Percentiles rank a stretch among this genome's conserved stretches.
phyloP scores from a whole-genome alignment of 768 basidiomycete genomes.

The Ramaria sp. region DNA sequence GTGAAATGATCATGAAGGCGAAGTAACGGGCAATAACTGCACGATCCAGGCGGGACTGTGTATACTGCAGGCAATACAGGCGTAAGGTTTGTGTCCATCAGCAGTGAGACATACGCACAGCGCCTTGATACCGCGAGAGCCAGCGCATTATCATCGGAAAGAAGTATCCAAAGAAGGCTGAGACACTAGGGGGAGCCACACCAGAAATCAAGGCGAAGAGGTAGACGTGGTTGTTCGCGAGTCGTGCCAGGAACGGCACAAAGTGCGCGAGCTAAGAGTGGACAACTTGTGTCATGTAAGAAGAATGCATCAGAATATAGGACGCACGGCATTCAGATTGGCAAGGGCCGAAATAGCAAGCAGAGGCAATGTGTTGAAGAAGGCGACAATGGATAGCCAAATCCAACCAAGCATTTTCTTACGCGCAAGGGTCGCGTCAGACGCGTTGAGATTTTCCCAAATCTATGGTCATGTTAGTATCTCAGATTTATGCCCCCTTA shows the following conservation, averaged over 20 bases:
- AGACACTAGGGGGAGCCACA: slow-evolving; percentile 84
- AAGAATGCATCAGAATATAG: background rate
- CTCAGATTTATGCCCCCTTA: background rate
- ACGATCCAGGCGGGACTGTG: slow-evolving; percentile 75
- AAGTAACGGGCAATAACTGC: slow-evolving; percentile 90
- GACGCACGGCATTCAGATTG: slow-evolving; percentile 70
- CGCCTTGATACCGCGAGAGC: slow-evolving; percentile 61
- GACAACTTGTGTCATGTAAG: background rate
- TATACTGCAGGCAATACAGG: slow-evolving; percentile 34
- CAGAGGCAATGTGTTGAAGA: slow-evolving; percentile 90
- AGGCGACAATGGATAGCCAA: slow-evolving; percentile 69
- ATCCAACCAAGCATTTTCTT: slow-evolving; percentile 70
- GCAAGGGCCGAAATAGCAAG: slow-evolving; percentile 85
- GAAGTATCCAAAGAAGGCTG: slow-evolving; percentile 81
- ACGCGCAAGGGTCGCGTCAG: slow-evolving; percentile 50
- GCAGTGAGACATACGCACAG: slow-evolving; percentile 14
- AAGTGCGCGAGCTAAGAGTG: slow-evolving; percentile 6
- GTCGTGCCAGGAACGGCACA: slow-evolving; percentile 63
- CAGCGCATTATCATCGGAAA: slow-evolving; percentile 87
- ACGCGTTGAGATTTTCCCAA: slow-evolving; percentile 82
- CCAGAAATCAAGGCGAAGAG: slow-evolving; percentile 84
- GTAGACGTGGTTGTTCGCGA: slow-evolving; percentile 49
- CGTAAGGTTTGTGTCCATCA: slow-evolving; percentile 18
- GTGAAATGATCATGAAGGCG: slow-evolving; percentile 87
- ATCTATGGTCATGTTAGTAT: slow-evolving; percentile 33